These are phyloP conservation scores for Nematodospora valgi DNA, from an alignment of 805 yeast species.

Conservation along the genomic window DNA sequence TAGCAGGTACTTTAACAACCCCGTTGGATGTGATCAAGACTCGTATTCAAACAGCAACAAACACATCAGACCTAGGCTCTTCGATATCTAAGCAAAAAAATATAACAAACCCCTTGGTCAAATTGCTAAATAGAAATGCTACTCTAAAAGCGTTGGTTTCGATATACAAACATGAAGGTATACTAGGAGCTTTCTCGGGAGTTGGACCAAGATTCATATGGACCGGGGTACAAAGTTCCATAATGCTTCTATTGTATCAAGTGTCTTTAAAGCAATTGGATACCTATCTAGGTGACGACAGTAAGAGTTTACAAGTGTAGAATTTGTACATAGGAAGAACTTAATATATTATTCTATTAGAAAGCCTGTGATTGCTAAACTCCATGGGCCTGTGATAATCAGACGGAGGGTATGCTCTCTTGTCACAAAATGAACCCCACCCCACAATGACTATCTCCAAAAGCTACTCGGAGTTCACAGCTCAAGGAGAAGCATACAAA, in stretches of 20 bases:
- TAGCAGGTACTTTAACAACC: slow-evolving; percentile 85
- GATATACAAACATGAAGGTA: slow-evolving; percentile 71
- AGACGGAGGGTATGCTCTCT: too few relatives aligned
- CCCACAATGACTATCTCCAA: too few relatives aligned
- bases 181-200: slow-evolving; percentile 80
- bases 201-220: slow-evolving; percentile 96
- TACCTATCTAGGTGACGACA: slow-evolving; percentile 6
- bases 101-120: slow-evolving; percentile 7
- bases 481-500: too few relatives aligned
- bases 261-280: slow-evolving; percentile 59
- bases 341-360: too few relatives aligned
- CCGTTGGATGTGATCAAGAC: slow-evolving; percentile 93
- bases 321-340: neutral
- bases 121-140: slow-evolving; percentile 18
- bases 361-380: too few relatives aligned
- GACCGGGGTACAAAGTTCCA: slow-evolving; percentile 94
- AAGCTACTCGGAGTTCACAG: too few relatives aligned
- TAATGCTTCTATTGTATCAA: slow-evolving; percentile 89
- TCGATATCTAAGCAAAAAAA: neutral
- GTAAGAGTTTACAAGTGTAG: slow-evolving; percentile 1
- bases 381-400: too few relatives aligned
- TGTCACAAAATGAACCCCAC: too few relatives aligned
- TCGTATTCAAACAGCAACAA: slow-evolving; percentile 84
- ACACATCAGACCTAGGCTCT: slow-evolving; percentile 8
- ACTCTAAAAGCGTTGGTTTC: slow-evolving; percentile 30